Conservation (phyloP, 371 early-diverging fungal species). For the Mucor circinelloides region DNA sequence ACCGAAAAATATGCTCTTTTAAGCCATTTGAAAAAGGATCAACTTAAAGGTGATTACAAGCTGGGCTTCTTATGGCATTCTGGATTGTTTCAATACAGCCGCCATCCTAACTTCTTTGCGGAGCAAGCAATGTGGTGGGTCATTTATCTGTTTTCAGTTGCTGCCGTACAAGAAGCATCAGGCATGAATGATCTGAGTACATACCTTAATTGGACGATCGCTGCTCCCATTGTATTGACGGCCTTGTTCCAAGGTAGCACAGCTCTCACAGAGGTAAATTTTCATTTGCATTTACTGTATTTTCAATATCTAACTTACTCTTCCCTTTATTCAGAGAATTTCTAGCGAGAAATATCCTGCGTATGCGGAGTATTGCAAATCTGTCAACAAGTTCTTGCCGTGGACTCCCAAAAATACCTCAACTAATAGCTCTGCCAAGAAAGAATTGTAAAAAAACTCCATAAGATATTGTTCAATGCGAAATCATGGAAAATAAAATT, state of each 20-base stretch:
- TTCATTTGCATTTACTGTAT: background rate
- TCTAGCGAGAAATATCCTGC: slow-evolving; percentile 71
- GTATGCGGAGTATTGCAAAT: slow-evolving; percentile 68
- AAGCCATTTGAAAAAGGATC: slow-evolving; percentile 26
- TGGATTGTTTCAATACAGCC: slow-evolving; percentile 75
- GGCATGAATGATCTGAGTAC: slow-evolving; percentile 3
- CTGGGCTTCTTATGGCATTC: slow-evolving; percentile 70
- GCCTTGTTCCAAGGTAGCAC: slow-evolving; percentile 78
- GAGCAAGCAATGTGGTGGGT: slow-evolving; percentile 73
- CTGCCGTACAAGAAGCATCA: slow-evolving; percentile 32
- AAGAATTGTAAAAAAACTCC: slow-evolving; percentile 5
- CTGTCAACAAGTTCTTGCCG: slow-evolving; percentile 67
- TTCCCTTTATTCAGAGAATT: slow-evolving; percentile 41
- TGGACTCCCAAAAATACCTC: slow-evolving; percentile 34
- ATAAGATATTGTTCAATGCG: too few relatives aligned
- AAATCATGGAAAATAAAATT: too few relatives aligned
- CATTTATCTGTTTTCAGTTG: slow-evolving; percentile 66
- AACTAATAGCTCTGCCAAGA: background rate
- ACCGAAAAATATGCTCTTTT: slow-evolving; percentile 58
- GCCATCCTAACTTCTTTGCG: slow-evolving; percentile 86
- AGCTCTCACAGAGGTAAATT: slow-evolving; percentile 69
- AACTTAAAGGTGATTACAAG: slow-evolving; percentile 45
- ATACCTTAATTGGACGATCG: slow-evolving; percentile 60
- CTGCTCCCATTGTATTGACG: slow-evolving; percentile 61
- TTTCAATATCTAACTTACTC: too few relatives aligned